Evolutionary conservation across 768 basidiomycete genomes (phyloP), one percentile per base, ranked within the genome.

Genomic region (Pleurotus sapidus): DNA sequence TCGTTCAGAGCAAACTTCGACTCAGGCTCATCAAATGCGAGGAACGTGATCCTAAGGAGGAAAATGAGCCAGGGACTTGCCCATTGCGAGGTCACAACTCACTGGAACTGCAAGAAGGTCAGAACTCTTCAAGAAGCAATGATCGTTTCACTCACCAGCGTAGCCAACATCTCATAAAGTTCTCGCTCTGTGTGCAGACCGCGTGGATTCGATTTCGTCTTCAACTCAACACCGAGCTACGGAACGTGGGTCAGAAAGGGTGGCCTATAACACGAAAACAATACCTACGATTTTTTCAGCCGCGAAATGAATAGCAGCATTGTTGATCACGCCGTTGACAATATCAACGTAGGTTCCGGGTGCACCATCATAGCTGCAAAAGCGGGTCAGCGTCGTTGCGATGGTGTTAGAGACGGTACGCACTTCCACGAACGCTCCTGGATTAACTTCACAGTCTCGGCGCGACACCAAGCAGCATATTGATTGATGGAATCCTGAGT

Each of bases 241-340:
- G 15, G 40, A 37, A 50, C 4, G 46, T 34, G 5, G 23, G 34
- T 45, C 11, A 57, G 14, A 46, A 2, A 39, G n/a, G 37, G 43
- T 12, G 14, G 30, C 23, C 12, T 40, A 34, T 5, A 4, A 30
- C n/a, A 20, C 20, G 24, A 46, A 1, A 49, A 18, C 15, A 24
- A 24, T 18, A 61, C 73, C 14, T 49, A 77, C 76, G 30, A 79
- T 57, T 43, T 67, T 61, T 59, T 74, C 70, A 4, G 75, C 70
- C 5, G 74, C 74, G 77, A 77, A 81, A 50, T 75, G 71, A 2
- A 75, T 69, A 5, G 68, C 66, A n/a, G 70, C 66, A 12, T 72
- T 59, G 58, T 78, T 78, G 65, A 76, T 69, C 5, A 79, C 76
- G 57, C 77, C 72, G 42, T 70, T 67, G 25, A 78, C 75, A 59